Evolutionary conservation across 371 early-diverging fungal genomes (phyloP), one percentile per base, ranked within the genome.

Genomic region (Lichtheimia hyalospora): DNA sequence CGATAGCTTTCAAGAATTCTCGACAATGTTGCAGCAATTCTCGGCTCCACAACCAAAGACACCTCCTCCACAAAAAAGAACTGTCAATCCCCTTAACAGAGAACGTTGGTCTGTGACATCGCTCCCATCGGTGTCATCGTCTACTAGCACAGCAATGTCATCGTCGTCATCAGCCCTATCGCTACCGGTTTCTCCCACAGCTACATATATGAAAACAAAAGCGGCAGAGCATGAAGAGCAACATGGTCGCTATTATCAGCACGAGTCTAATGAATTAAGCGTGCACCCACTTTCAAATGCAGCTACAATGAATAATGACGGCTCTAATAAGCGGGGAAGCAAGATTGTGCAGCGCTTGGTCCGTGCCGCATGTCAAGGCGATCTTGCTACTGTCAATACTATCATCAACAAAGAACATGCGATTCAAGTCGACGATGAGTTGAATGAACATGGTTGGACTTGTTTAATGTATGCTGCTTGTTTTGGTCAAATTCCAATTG

Each of bases 381-480:
- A 70, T 44, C 12, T 53, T 3, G 23, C 44, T 12, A 63, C 54
- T 2, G 21, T 71, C 24, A 52, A 67, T 40, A 34, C 43, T 4
- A 58, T 73, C 28, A 28, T 28, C n/a, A 25, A 52, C 2, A 41
- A 43, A 3, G 51, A 52, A 1, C 12, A 4, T 10, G 64, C 15
- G 59, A 58, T 43, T 15, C 43, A 41, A n/a, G 27, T 41, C 2
- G 44, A 55, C 25, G 60, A 39, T 15, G 5, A 16, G 4, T n/a
- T 41, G 8, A 23, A 55, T 27, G 66, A 57, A 5, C 21, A 49
- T 60, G 95, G 95, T 2, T 77, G 79, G 2, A 87, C 92, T 3
- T 88, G 92, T 14, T 74, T 96, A 39, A 90, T 94, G 27, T 91
- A 90, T 68, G 92, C 96, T 0, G 83, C 92, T 8, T 93, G 92